A percentile compares a stretch with the other conserved stretches of the same genome.
These are phyloP conservation scores for Aspergillus sp. DNA, from an alignment of 2,329 filamentous ascomycete species.

Conservation along the genomic window DNA sequence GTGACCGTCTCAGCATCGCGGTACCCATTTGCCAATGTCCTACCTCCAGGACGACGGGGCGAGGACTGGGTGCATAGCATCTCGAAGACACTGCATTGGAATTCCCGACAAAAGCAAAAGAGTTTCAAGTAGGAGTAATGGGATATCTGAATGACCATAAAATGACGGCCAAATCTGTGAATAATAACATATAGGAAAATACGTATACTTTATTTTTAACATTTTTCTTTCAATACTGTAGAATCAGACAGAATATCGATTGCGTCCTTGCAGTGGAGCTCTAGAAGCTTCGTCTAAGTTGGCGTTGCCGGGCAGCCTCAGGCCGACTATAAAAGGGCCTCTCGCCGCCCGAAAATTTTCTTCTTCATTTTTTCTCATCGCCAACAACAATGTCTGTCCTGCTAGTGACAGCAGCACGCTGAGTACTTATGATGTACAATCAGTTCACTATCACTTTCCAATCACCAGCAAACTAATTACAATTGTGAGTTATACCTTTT, in stretches of 20 bases:
- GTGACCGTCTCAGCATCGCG: constrained; percentile 49
- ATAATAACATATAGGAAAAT: too few species aligned
- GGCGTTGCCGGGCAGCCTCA: constrained; percentile 29
- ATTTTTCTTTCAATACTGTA: too few species aligned
- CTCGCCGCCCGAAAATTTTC: constrained; percentile 20
- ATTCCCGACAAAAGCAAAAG: constrained; percentile 44
- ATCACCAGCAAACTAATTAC: constrained; percentile 8
- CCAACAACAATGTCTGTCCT: constrained; percentile 5
- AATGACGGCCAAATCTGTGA: too few species aligned
- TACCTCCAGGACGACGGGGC: constrained; percentile 38
- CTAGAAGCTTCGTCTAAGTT: constrained; percentile 26
- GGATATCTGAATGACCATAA: too few species aligned
- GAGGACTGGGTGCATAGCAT: constrained; percentile 50
- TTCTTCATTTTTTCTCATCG: constrained; percentile 12
- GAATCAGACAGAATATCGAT: too few species aligned
- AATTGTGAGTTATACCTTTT: constrained; percentile 14
- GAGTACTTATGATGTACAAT: too few species aligned
- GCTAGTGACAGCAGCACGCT: not conserved
- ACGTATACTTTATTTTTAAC: too few species aligned
- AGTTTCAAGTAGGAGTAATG: constrained; percentile 22
- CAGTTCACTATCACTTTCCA: not conserved
- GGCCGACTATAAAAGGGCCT: constrained; percentile 26
- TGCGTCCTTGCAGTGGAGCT: constrained; percentile 6
- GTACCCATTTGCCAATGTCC: constrained; percentile 49
- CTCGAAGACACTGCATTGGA: constrained; percentile 48